phyloP scores from a whole-genome alignment of 331 rosid species.

The Pyrus hybrid region DNA sequence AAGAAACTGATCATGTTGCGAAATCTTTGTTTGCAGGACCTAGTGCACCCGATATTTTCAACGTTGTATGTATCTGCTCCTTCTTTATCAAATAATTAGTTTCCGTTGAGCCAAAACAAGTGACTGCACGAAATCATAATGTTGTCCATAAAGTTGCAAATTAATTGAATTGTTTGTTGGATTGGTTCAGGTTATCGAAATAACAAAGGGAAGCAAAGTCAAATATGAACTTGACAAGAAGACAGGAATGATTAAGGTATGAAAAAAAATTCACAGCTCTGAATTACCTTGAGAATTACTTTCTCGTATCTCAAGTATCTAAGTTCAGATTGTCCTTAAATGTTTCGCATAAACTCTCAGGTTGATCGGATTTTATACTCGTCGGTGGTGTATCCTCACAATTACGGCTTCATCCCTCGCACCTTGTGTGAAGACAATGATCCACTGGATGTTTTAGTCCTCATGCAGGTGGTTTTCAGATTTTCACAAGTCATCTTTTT shows the following conservation, averaged over 20 bases:
- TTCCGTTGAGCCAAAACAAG: not conserved
- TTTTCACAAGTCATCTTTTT: constrained; percentile 3
- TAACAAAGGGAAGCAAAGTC: constrained; percentile 94
- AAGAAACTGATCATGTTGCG: constrained; percentile 19
- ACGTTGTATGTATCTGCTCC: constrained; percentile 46
- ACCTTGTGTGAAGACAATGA: constrained; percentile 97
- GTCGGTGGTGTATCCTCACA: constrained; percentile 95
- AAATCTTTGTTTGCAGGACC: constrained; percentile 55
- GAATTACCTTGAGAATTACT: not conserved
- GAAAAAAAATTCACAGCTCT: not conserved
- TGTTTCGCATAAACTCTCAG: constrained; percentile 38
- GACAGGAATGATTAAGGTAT: constrained; percentile 89
- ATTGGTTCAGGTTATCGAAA: constrained; percentile 78
- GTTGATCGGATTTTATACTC: constrained; percentile 93
- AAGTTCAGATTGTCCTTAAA: constrained; percentile 9
- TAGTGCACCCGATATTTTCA: constrained; percentile 68
- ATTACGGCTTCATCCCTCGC: constrained; percentile 92
- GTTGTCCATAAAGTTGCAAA: not conserved
- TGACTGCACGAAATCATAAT: not conserved
- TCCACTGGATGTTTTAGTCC: constrained; percentile 87
- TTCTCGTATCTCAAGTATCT: not conserved
- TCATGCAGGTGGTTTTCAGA: constrained; percentile 75
- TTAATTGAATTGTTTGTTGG: constrained; percentile 17
- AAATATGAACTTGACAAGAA: constrained; percentile 97
- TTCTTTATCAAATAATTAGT: not conserved